phyloP scores from a whole-genome alignment of 495 filamentous ascomycete genomes.

The Aspergillus hancockii region DNA sequence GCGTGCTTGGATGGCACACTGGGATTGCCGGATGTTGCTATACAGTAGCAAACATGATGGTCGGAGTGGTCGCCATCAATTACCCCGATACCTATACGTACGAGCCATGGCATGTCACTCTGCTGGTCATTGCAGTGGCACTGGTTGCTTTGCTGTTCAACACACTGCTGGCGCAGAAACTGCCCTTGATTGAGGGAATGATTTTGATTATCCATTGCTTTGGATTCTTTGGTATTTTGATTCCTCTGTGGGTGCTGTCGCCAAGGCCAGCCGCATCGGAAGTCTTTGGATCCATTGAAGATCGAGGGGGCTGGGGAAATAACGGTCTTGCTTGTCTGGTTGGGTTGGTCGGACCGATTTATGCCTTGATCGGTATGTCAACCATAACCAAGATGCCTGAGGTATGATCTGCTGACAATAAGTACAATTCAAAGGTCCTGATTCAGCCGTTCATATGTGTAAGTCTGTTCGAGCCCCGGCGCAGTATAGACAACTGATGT shows the following conservation, averaged over 20 bases:
- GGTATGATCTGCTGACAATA: not conserved
- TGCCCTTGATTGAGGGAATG: slow-evolving; percentile 41
- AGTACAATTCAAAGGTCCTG: slow-evolving; percentile 6
- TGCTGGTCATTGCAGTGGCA: slow-evolving; percentile 43
- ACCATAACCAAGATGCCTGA: not conserved
- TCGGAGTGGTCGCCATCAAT: slow-evolving; percentile 37
- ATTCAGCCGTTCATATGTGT: slow-evolving; percentile 26
- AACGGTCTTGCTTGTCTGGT: slow-evolving; percentile 25
- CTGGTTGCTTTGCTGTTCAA: slow-evolving; percentile 42
- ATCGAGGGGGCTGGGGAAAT: slow-evolving; percentile 47
- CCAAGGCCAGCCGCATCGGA: slow-evolving; percentile 32
- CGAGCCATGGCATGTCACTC: slow-evolving; percentile 40
- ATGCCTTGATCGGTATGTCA: slow-evolving; percentile 26
- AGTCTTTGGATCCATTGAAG: slow-evolving; percentile 47
- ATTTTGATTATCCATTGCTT: slow-evolving; percentile 42
- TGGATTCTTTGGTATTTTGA: slow-evolving; percentile 36
- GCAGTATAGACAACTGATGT: not conserved
- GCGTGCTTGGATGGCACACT: slow-evolving; percentile 45
- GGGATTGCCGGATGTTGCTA: slow-evolving; percentile 34
- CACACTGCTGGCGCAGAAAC: slow-evolving; percentile 35
- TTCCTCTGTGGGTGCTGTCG: slow-evolving; percentile 49
- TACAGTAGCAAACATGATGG: slow-evolving; percentile 39
- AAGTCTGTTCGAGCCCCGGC: not conserved
- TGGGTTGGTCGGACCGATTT: slow-evolving; percentile 35
- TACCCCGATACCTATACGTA: slow-evolving; percentile 29